Base-by-base conservation (phyloP, 2,329 filamentous ascomycete genomes). In the Fusarium pseudonygamai region DNA sequence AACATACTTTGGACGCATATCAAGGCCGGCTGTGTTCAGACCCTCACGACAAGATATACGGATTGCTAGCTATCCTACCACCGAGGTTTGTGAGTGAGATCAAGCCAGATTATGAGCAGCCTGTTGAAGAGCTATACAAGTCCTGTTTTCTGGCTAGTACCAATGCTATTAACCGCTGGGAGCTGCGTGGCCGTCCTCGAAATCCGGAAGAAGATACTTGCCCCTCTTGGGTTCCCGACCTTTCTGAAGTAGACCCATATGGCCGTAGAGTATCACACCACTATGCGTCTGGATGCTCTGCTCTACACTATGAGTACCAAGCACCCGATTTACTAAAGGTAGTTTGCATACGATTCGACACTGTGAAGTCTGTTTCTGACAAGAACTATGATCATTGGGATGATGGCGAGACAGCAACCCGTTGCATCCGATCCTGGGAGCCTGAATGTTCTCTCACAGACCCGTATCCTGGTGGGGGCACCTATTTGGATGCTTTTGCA, bases 231-330 rank as follows among this genome's bases (percentile, higher is more conserved):
- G 6, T 56, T 6, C 52, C 52, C 2, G 22, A 56, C 20, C 37
- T 56, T 42, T 56, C 52, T 8, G 1, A 20, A 15, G 0, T 0
- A 11, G 52, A 56, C n/a, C 26, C 37, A 10, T 56, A 42, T 30
- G 36, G 3, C 4, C 26, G 36, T 2, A 42, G 2, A 30, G 15
- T 55, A 4, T 12, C 20, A 15, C 2, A 2, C 0, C 14, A 42
- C 12, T 55, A 2, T 4, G 6, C 52, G 26, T n/a, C 36, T 1
- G 52, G 52, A 20, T 56, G 26, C 1, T 56, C 37, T 1, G 8
- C 37, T 15, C 13, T 56, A 14, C 22, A 32, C 3, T 14, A 24
- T n/a, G 6, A 30, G 2, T 24, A 43, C 15, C 52, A 43, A 56
- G 15, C 26, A 7, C 26, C 37, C 8, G 32, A 28, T 5, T 20